A percentile compares a stretch with the other conserved stretches of the same genome.
These are phyloP conservation scores for Talaromyces albobiverticillius DNA, from an alignment of 2,329 filamentous ascomycete genomes.

Conservation along the genomic window DNA sequence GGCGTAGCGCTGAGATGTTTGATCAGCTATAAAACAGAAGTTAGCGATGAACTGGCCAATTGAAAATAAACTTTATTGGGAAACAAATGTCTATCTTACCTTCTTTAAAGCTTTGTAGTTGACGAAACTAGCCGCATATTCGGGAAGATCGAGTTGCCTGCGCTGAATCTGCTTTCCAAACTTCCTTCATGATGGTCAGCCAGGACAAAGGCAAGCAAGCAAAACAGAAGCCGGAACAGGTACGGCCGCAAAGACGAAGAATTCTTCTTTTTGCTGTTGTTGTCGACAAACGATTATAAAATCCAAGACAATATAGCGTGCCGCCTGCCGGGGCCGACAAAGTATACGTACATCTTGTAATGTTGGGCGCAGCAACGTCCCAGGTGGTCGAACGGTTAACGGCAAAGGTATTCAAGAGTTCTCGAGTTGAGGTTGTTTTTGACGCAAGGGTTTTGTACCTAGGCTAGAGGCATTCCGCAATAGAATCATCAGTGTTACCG, in stretches of 20 bases:
- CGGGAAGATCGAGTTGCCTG: slow-evolving; percentile 95
- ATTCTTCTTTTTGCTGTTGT: background rate
- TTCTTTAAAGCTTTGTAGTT: slow-evolving; percentile 99
- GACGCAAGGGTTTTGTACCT: background rate
- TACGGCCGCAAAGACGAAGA: background rate
- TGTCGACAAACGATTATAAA: background rate
- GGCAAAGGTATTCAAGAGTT: background rate
- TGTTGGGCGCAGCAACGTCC: background rate
- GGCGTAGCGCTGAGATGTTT: slow-evolving; percentile 95
- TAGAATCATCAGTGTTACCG: background rate
- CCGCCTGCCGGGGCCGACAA: background rate
- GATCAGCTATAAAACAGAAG: slow-evolving; percentile 68
- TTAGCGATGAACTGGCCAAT: slow-evolving; percentile 10
- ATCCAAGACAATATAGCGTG: background rate
- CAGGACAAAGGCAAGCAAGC: background rate
- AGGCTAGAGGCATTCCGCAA: background rate
- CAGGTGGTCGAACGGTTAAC: background rate
- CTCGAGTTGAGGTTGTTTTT: background rate
- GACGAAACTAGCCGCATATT: slow-evolving; percentile 98
- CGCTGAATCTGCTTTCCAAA: slow-evolving; percentile 99
- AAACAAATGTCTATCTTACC: slow-evolving; percentile 51
- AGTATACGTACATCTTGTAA: slow-evolving; percentile 12
- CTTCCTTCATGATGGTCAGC: slow-evolving; percentile 64
- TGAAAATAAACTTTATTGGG: background rate
- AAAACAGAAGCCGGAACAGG: background rate